Base-by-base conservation (phyloP, 176 grass and related monocot genomes). In the Oryza longistaminata region DNA sequence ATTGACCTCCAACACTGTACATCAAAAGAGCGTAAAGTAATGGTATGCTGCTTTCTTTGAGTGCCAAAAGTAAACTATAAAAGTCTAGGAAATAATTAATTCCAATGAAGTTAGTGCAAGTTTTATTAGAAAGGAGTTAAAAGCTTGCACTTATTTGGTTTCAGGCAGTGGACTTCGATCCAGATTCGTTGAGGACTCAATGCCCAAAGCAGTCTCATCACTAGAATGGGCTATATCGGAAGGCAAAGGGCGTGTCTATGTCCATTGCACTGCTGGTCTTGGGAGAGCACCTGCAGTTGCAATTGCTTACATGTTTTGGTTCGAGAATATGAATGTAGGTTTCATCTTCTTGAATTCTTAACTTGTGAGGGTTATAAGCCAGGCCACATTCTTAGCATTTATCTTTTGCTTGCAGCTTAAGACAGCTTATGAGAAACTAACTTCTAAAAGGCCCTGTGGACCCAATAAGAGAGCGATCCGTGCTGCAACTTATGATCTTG, bases 231-330 rank as follows among this genome's bases (percentile, higher is more conserved):
- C 90, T 70, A 93, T 94, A 87, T 94, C 91, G 43, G 81, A 93
- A 46, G 46, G 77, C 24, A 98, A 91, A 90, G 91, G 93, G 14
- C 81, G 88, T 73, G 87, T 86, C 77, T 95, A 94, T 60, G 71
- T 95, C 45, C 93, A 95, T 71, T 98, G 96, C 40, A 95, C 93
- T 77, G 96, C 93, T 80, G 96, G 91, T 60, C 93, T 95, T 83
- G 93, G 96, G 52, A 91, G 96, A 71, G 93, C 93, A 52, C 91
- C 89, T 65, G 86, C 93, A 1, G 93, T 92, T 78, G 96, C 96
- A 66, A 95, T 98, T 87, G 83, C 88, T 66, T 94, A 92, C 71
- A 90, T 98, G 89, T 94, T 90, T 75, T 98, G 96, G 96, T 98
- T 98, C n/a, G 84, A 92, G 17, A 19, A 90, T 70, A 73, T 92